phyloP scores from a whole-genome alignment of 2,329 filamentous ascomycete species.

The Diplocarpon rosae region DNA sequence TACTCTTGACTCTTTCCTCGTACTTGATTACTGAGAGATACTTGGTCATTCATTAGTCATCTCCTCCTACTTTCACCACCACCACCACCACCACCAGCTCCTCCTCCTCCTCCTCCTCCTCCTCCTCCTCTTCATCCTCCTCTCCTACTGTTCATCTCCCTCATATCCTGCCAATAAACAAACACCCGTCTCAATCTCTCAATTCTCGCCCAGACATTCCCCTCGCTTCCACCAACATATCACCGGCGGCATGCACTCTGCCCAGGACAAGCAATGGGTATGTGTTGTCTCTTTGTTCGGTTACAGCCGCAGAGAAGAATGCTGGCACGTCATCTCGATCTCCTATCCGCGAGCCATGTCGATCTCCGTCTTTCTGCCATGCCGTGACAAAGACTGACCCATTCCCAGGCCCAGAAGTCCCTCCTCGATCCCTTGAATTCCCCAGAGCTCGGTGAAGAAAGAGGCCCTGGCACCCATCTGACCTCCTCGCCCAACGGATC shows the following conservation, averaged over 20 bases:
- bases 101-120: no score
- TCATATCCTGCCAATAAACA: no score
- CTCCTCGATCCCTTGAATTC: constrained; percentile 59
- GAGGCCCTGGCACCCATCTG: constrained; percentile 46
- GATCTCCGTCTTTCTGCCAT: constrained; percentile 5
- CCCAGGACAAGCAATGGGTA: constrained; percentile 40
- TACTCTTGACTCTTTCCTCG: no score
- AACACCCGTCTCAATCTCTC: no score
- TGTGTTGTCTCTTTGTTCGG: neutral
- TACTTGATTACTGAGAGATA: no score
- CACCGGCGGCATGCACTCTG: constrained; percentile 17
- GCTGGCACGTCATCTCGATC: no score
- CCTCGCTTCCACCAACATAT: neutral
- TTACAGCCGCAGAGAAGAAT: neutral
- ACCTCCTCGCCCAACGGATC: constrained; percentile 22
- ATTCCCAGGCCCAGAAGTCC: constrained; percentile 48
- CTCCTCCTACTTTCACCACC: no score
- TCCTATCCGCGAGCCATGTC: neutral
- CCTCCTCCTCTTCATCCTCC: no score
- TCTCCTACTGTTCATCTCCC: no score
- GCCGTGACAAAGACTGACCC: constrained; percentile 4
- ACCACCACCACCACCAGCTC: no score
- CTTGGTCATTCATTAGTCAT: no score
- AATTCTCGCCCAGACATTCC: no score
- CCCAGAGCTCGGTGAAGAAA: constrained; percentile 57